A percentile compares a stretch with the other conserved stretches of the same genome.
Conservation (phyloP, 345 rosid species). For the Gossypium stocksii region DNA sequence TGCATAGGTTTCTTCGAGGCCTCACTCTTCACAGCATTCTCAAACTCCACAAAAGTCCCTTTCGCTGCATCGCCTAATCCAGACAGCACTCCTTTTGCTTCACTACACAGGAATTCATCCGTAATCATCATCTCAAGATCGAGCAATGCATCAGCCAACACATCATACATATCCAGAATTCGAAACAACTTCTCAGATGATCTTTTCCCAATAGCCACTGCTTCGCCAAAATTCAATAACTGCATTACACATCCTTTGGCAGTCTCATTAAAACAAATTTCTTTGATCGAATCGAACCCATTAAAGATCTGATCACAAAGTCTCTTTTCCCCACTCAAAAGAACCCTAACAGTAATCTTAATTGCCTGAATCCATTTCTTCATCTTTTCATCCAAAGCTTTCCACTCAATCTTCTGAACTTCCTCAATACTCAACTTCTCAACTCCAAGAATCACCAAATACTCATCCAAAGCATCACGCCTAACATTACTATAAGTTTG, state of each 20-base stretch:
- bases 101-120: conserved; percentile 48
- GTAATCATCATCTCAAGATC: conserved; percentile 54
- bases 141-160: conserved; percentile 50
- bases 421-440: conserved; percentile 95
- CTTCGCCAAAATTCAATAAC: conserved; percentile 85
- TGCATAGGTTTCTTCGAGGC: conserved; percentile 70
- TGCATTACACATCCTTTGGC: conserved; percentile 84
- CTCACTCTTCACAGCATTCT: conserved; percentile 72
- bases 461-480: conserved; percentile 82
- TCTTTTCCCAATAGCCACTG: conserved; percentile 76
- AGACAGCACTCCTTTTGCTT: conserved; percentile 62
- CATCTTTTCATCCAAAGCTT: conserved; percentile 88
- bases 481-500: conserved; percentile 76
- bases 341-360: conserved; percentile 63
- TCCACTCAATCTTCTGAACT: conserved; percentile 91
- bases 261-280: conserved; percentile 78
- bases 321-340: conserved; percentile 73
- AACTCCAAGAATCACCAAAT: conserved; percentile 64
- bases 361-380: conserved; percentile 92
- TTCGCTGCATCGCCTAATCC: conserved; percentile 67
- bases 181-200: conserved; percentile 90
- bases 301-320: conserved; percentile 70
- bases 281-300: conserved; percentile 50
- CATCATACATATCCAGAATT: conserved; percentile 93
- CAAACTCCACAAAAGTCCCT: conserved; percentile 87